Evolutionary conservation across 2,329 filamentous ascomycete species (phyloP).

Genomic region (Curvularia eragrostidis): DNA sequence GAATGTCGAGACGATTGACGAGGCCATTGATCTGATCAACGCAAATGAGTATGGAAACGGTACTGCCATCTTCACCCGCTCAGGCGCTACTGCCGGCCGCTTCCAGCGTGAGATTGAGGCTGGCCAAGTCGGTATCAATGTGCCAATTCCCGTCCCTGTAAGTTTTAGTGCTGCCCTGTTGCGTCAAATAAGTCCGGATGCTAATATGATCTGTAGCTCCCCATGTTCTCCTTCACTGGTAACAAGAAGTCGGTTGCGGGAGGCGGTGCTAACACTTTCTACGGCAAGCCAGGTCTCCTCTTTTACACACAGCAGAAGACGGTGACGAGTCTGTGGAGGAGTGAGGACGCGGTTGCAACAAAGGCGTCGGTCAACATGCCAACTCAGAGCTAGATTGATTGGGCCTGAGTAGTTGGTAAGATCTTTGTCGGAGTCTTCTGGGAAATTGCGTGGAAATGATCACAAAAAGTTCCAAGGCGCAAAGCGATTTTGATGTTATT

Average conservation of each 20-base stretch:
- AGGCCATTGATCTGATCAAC: constrained; percentile 83
- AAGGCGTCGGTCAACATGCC: constrained; percentile 93
- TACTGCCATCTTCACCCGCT: constrained; percentile 82
- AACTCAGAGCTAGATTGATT: constrained; percentile 56
- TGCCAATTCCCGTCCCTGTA: constrained; percentile 71
- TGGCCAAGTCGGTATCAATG: constrained; percentile 85
- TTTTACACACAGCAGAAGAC: constrained; percentile 99
- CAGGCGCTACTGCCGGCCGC: constrained; percentile 75
- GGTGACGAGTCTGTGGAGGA: constrained; percentile 85
- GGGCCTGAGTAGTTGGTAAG: too few relatives aligned
- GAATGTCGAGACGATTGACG: constrained; percentile 77
- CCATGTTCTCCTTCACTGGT: constrained; percentile 70
- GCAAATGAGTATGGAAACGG: constrained; percentile 87
- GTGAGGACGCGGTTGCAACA: constrained; percentile 80
- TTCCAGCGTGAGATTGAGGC: constrained; percentile 85
- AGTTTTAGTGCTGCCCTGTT: constrained; percentile 16
- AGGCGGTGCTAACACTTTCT: constrained; percentile 91
- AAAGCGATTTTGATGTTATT: too few relatives aligned
- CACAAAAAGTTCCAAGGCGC: too few relatives aligned
- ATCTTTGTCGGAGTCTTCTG: too few relatives aligned
- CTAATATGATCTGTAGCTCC: constrained; percentile 48
- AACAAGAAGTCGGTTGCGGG: constrained; percentile 90
- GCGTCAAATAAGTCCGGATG: not conserved
- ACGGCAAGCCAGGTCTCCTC: constrained; percentile 87
- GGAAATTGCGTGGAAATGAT: too few relatives aligned